phyloP scores from a whole-genome alignment of 805 yeast species.

The Babjeviella inositovora region DNA sequence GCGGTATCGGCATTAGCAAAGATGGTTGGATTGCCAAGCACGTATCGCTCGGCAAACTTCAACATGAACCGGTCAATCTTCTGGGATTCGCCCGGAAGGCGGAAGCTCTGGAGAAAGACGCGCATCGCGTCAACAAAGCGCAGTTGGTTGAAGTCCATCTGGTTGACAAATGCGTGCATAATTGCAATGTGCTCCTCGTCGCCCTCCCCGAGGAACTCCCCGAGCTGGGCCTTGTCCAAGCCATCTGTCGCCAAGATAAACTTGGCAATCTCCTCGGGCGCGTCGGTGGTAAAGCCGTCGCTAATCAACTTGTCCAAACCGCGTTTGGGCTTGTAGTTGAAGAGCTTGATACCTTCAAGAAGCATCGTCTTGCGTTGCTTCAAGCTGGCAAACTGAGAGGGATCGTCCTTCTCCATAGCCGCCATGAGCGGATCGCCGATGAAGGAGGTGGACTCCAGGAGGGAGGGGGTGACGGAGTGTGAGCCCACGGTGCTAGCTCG shows the following conservation, averaged over 20 bases:
- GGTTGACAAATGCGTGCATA: slow-evolving; percentile 89
- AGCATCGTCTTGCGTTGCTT: slow-evolving; percentile 75
- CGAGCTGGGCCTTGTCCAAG: slow-evolving; percentile 69
- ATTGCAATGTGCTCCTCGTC: slow-evolving; percentile 59
- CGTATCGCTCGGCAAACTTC: slow-evolving; percentile 88
- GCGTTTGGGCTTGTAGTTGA: slow-evolving; percentile 72
- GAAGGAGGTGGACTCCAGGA: slow-evolving; percentile 7
- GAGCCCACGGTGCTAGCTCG: slow-evolving; percentile 15
- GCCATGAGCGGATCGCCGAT: neutral
- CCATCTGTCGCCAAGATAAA: slow-evolving; percentile 59
- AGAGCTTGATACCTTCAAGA: slow-evolving; percentile 60
- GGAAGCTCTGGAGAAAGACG: slow-evolving; percentile 67
- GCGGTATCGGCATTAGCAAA: slow-evolving; percentile 92
- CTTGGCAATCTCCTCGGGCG: slow-evolving; percentile 56
- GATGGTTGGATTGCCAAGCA: slow-evolving; percentile 73
- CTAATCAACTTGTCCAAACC: slow-evolving; percentile 54
- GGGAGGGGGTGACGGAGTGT: slow-evolving; percentile 9
- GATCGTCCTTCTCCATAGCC: slow-evolving; percentile 40
- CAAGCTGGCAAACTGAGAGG: slow-evolving; percentile 69
- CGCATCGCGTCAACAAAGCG: slow-evolving; percentile 81
- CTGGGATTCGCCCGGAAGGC: slow-evolving; percentile 97
- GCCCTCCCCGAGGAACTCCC: slow-evolving; percentile 89
- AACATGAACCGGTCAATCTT: slow-evolving; percentile 94
- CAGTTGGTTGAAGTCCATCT: slow-evolving; percentile 56
- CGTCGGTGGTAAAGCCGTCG: slow-evolving; percentile 40